A percentile compares a stretch with the other conserved stretches of the same genome.
Evolutionary conservation across 129 eudicot genomes (phyloP).

Genomic region (Smallanthus sonchifolius): DNA sequence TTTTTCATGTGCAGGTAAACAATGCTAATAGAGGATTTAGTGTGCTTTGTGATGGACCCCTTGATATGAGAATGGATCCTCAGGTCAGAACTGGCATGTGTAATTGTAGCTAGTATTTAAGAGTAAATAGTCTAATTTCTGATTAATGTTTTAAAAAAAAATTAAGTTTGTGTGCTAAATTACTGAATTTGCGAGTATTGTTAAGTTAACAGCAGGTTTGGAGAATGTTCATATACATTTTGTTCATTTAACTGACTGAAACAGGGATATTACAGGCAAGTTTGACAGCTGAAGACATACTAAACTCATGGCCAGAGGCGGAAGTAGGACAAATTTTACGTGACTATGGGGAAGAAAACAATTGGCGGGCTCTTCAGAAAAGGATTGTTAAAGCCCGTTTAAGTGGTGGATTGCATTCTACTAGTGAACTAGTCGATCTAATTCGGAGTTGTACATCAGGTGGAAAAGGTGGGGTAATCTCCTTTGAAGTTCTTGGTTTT

Average conservation of each 20-base stretch:
- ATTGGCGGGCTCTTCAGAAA: slow-evolving; percentile 77
- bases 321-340: slow-evolving; percentile 79
- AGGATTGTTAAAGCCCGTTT: slow-evolving; percentile 81
- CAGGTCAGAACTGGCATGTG: slow-evolving; percentile 45
- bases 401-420: slow-evolving; percentile 84
- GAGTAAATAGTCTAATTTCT: background rate
- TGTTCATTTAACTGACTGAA: slow-evolving; percentile 48
- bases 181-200: background rate
- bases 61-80: slow-evolving; percentile 98
- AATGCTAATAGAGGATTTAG: slow-evolving; percentile 89
- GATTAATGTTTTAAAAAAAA: background rate
- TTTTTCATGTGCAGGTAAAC: slow-evolving; percentile 56
- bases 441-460: slow-evolving; percentile 54
- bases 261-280: slow-evolving; percentile 82
- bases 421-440: slow-evolving; percentile 64
- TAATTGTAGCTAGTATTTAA: background rate
- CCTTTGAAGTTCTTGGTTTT: background rate
- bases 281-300: slow-evolving; percentile 89
- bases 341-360: slow-evolving; percentile 93
- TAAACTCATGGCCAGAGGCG: slow-evolving; percentile 78
- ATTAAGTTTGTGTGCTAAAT: background rate
- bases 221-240: slow-evolving; percentile 33
- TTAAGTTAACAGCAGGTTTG: background rate
- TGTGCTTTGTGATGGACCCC: slow-evolving; percentile 82
- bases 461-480: slow-evolving; percentile 50